A percentile compares a stretch with the other conserved stretches of the same genome.
Conservation (phyloP, 176 grass and related monocot species). For the Oropetium thomaeum region DNA sequence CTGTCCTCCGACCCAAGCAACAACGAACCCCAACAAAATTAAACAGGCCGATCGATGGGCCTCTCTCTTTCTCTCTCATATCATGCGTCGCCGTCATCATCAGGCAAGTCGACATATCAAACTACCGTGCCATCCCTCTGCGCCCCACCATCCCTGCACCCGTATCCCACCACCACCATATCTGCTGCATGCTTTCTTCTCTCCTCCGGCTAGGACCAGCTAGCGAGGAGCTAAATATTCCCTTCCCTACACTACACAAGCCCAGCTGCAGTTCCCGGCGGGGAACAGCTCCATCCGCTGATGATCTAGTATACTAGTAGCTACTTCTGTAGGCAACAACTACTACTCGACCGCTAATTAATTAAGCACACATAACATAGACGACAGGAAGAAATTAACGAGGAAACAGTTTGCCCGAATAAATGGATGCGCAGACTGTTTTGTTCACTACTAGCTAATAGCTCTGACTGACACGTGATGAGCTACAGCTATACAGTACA, state of each 20-base stretch:
- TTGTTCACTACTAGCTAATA: not conserved
- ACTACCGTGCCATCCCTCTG: constrained; percentile 47
- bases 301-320: no score
- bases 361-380: not conserved
- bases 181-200: constrained; percentile 10
- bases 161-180: constrained; percentile 64
- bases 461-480: constrained; percentile 2
- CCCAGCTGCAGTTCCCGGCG: constrained; percentile 13
- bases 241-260: constrained; percentile 33
- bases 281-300: not conserved
- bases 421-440: constrained; percentile 46
- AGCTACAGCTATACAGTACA: not conserved
- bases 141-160: constrained; percentile 54
- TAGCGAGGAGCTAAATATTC: constrained; percentile 43
- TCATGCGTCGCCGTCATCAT: constrained; percentile 34
- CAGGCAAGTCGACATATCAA: constrained; percentile 32
- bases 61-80: no score
- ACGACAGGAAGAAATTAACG: not conserved
- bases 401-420: constrained; percentile 37
- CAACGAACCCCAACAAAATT: not conserved
- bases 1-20: constrained; percentile 15
- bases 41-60: not conserved
- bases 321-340: not conserved
- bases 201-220: constrained; percentile 27
- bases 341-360: constrained; percentile 13